phyloP scores from a whole-genome alignment of 768 basidiomycete genomes.

The Lanmaoa pseudosensibilis region DNA sequence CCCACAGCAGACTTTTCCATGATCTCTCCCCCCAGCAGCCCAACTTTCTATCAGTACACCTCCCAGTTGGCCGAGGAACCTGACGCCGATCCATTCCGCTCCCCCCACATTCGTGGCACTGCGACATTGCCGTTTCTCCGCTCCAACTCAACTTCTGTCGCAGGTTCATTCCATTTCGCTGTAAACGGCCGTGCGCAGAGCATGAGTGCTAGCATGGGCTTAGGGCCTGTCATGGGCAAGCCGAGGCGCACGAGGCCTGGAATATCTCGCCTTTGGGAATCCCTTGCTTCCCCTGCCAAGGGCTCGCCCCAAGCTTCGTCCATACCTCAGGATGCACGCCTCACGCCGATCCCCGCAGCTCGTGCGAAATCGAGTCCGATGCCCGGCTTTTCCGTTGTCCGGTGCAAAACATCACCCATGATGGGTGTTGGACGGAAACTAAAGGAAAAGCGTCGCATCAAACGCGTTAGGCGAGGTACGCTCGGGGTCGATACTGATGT shows the following conservation, averaged over 20 bases:
- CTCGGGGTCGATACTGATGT: conserved; percentile 26
- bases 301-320: conserved; percentile 9
- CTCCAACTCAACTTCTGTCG: conserved; percentile 22
- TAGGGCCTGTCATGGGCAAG: conserved; percentile 23
- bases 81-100: conserved; percentile 24
- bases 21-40: conserved; percentile 42
- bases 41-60: conserved; percentile 34
- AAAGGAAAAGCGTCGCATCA: conserved; percentile 33
- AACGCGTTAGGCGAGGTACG: conserved; percentile 35
- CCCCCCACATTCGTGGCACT: conserved; percentile 20
- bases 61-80: conserved; percentile 25
- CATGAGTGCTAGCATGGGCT: conserved; percentile 21
- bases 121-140: conserved; percentile 35
- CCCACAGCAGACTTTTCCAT: conserved; percentile 49
- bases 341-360: conserved; percentile 20
- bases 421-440: conserved; percentile 34
- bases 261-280: conserved; percentile 37
- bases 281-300: conserved; percentile 33
- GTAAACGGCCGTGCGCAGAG: conserved; percentile 28
- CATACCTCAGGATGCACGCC: conserved; percentile 5
- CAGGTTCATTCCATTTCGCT: conserved; percentile 23
- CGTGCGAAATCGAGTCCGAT: conserved; percentile 30
- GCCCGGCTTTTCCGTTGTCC: conserved; percentile 39
- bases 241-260: conserved; percentile 30
- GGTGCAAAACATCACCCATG: conserved; percentile 41